A percentile compares a stretch with the other conserved stretches of the same genome.
Evolutionary conservation across 139 green algal species (phyloP).

Genomic region (Edaphochlamys debaryana): DNA sequence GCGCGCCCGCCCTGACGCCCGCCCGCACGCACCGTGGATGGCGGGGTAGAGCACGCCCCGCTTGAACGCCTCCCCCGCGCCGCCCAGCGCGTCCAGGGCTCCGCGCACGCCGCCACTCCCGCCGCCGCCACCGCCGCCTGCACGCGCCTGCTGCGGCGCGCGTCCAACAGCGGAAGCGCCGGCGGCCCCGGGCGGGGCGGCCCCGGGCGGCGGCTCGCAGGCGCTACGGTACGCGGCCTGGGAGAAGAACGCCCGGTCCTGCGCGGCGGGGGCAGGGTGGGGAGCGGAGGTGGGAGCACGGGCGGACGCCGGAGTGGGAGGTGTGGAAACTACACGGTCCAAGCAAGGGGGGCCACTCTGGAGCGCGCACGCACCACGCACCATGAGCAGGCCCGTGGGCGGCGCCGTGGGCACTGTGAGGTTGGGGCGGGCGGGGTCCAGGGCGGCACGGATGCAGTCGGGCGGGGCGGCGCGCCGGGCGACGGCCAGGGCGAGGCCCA

Average conservation of each 20-base stretch:
- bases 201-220: not conserved
- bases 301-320: not conserved
- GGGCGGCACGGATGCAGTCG: conserved; percentile 14
- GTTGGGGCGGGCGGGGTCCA: not conserved
- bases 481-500: conserved; percentile 30
- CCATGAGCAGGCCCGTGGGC: conserved; percentile 23
- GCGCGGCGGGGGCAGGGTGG: not conserved
- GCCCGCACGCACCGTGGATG: conserved; percentile 7
- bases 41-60: not conserved
- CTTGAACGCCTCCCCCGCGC: conserved; percentile 14
- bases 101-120: not conserved
- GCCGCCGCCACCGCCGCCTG: not conserved
- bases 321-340: not conserved
- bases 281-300: not conserved
- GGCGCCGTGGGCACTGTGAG: conserved; percentile 31
- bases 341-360: too few species aligned
- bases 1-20: too few species aligned
- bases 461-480: conserved; percentile 11
- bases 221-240: not conserved
- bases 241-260: conserved; percentile 21
- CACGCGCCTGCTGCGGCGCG: not conserved
- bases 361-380: not conserved
- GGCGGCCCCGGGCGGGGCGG: too few species aligned
- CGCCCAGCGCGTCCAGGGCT: too few species aligned
- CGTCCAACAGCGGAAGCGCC: too few species aligned